Conservation (phyloP, 331 rosid genomes). For the Prunus yedoensis region DNA sequence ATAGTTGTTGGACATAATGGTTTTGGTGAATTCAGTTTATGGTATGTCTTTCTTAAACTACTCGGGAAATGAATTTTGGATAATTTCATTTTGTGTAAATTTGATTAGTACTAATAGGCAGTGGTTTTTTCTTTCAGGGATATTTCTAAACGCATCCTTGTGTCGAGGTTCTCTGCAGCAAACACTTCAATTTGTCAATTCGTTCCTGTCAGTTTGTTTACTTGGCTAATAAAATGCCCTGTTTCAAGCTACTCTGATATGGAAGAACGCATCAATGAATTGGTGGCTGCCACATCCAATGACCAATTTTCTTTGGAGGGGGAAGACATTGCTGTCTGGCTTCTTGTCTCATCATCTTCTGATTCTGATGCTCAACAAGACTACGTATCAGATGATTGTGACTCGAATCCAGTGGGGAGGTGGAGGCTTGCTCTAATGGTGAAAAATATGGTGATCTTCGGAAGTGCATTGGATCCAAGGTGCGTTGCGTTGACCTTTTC, state of each 20-base stretch:
- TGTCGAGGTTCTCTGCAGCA: slow-evolving; percentile 61
- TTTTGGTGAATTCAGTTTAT: slow-evolving; percentile 74
- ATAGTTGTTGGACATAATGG: slow-evolving; percentile 65
- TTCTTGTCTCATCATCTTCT: slow-evolving; percentile 59
- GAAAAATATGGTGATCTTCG: slow-evolving; percentile 54
- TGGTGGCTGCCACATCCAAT: slow-evolving; percentile 51
- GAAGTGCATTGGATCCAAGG: slow-evolving; percentile 75
- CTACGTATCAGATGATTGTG: slow-evolving; percentile 33
- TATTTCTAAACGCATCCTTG: slow-evolving; percentile 48
- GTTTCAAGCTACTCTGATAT: slow-evolving; percentile 36
- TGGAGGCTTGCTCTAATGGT: slow-evolving; percentile 78
- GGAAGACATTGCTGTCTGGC: slow-evolving; percentile 65
- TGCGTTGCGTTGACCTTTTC: slow-evolving; percentile 30
- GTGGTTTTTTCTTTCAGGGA: slow-evolving; percentile 54
- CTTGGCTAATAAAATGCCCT: slow-evolving; percentile 39
- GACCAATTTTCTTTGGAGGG: slow-evolving; percentile 36
- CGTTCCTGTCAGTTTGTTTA: slow-evolving; percentile 60
- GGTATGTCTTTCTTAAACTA: slow-evolving; percentile 47
- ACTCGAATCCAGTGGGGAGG: slow-evolving; percentile 38
- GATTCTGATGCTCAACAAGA: slow-evolving; percentile 37
- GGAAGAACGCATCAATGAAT: slow-evolving; percentile 43
- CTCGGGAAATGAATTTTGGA: neutral
- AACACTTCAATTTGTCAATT: slow-evolving; percentile 53
- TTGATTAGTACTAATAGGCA: slow-evolving; percentile 8
- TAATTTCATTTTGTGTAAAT: neutral